phyloP scores from a whole-genome alignment of 495 filamentous ascomycete genomes.

The Penicillium turbatum region DNA sequence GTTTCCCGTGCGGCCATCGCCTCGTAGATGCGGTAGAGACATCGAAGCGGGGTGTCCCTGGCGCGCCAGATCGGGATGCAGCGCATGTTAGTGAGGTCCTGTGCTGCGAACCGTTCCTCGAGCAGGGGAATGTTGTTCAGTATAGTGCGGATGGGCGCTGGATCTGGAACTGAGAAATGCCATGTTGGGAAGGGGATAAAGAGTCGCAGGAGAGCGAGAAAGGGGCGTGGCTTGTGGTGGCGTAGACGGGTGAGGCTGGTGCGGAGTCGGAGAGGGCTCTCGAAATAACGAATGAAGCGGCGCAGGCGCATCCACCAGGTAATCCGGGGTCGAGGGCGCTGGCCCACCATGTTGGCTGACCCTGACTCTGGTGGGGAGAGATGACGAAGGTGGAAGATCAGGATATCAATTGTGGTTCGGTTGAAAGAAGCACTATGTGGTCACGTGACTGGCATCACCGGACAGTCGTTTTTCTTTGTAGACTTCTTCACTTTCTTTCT shows the following conservation, averaged over 20 bases:
- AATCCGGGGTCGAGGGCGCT: conserved; percentile 14
- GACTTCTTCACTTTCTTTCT: no score
- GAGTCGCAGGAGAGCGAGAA: conserved; percentile 22
- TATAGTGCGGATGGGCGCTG: conserved; percentile 16
- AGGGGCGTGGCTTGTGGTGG: conserved; percentile 21
- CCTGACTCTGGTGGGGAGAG: no score
- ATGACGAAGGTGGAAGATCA: no score
- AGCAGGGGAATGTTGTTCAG: no score
- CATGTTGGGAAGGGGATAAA: conserved; percentile 26
- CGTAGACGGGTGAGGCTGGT: conserved; percentile 22
- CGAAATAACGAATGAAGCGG: conserved; percentile 16
- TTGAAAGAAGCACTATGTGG: no score
- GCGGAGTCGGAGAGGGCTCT: conserved; percentile 27
- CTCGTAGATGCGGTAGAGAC: conserved; percentile 41
- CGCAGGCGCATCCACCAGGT: conserved; percentile 23
- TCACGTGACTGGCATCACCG: no score
- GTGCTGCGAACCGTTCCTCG: not conserved
- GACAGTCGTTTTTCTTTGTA: no score
- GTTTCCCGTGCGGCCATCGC: no score
- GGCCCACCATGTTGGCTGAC: no score
- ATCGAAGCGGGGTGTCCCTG: conserved; percentile 37
- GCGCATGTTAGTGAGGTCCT: conserved; percentile 6
- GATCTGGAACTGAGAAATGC: conserved; percentile 22
- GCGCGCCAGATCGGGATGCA: conserved; percentile 33
- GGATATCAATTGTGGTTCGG: no score